A percentile compares a stretch with the other conserved stretches of the same genome.
phyloP scores from a whole-genome alignment of 768 basidiomycete genomes.

The Leccinum barrowsii region DNA sequence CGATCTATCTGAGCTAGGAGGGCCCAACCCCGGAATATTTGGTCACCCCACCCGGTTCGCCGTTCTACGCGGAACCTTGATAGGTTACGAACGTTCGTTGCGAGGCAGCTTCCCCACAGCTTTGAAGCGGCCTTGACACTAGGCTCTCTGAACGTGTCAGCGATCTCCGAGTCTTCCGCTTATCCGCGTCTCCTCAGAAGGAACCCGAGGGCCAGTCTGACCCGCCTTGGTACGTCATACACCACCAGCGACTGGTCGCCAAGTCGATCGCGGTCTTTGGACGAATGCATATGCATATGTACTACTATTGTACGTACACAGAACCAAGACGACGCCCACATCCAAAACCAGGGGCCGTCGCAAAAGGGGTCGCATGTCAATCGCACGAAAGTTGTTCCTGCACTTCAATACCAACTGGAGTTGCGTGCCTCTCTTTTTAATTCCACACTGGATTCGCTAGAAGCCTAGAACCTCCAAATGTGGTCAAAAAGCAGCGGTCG shows the following conservation, averaged over 20 bases:
- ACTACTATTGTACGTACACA: too few relatives aligned
- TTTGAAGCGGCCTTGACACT: background rate
- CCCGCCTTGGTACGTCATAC: background rate
- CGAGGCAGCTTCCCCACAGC: background rate
- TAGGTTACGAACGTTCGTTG: background rate
- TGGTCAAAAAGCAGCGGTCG: background rate
- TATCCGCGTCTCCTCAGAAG: background rate
- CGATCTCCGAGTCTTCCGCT: background rate
- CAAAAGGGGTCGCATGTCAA: background rate
- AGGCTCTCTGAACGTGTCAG: background rate
- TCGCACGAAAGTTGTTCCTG: background rate
- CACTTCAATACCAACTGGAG: background rate
- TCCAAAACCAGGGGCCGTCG: too few relatives aligned
- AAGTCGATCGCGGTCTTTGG: background rate
- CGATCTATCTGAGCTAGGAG: too few relatives aligned
- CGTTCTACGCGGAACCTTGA: too few relatives aligned
- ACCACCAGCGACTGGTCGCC: background rate
- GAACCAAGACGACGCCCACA: too few relatives aligned
- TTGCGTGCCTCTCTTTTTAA: background rate
- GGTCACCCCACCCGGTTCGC: too few relatives aligned
- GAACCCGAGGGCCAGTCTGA: too few relatives aligned
- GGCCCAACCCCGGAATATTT: too few relatives aligned
- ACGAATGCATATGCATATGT: background rate
- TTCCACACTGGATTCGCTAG: background rate
- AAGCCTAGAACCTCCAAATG: background rate